Conservation (phyloP, 306 rosid genomes). For the Begonia peltatifolia region DNA sequence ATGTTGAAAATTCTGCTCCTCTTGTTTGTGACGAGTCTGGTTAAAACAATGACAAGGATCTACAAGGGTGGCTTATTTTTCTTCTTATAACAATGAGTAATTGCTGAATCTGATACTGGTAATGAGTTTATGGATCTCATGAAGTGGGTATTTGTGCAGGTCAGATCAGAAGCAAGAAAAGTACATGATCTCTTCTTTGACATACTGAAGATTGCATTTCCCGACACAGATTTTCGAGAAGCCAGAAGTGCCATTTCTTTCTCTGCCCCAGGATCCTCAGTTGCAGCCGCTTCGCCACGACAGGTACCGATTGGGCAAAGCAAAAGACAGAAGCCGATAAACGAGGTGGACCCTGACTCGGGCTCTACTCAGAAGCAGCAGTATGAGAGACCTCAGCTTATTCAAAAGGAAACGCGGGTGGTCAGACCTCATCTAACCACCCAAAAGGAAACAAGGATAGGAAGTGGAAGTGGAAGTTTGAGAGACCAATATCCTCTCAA, state of each 20-base stretch:
- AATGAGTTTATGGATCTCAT: slow-evolving; percentile 9
- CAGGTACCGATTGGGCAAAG: slow-evolving; percentile 30
- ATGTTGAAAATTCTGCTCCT: no score
- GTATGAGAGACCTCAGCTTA: neutral
- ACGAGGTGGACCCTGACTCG: slow-evolving; percentile 43
- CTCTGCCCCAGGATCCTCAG: slow-evolving; percentile 24
- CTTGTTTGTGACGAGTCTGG: no score
- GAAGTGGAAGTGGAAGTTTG: slow-evolving; percentile 35
- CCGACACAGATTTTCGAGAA: slow-evolving; percentile 68
- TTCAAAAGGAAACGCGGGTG: slow-evolving; percentile 44
- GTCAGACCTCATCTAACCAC: slow-evolving; percentile 35
- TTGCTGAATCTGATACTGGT: no score
- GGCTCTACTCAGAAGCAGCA: slow-evolving; percentile 29
- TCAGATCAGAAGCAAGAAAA: slow-evolving; percentile 70
- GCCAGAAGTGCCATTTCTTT: slow-evolving; percentile 57
- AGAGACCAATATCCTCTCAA: slow-evolving; percentile 60
- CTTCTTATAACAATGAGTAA: no score
- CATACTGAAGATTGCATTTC: slow-evolving; percentile 65
- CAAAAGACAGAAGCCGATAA: slow-evolving; percentile 52
- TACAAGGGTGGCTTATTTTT: no score
- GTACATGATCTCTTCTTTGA: slow-evolving; percentile 87
- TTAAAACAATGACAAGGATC: no score
- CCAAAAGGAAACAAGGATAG: slow-evolving; percentile 56
- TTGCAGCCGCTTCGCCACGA: slow-evolving; percentile 32
- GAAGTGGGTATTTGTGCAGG: slow-evolving; percentile 34